Conservation (phyloP, 2,329 filamentous ascomycete species). For the Tolypocladium nubicola region DNA sequence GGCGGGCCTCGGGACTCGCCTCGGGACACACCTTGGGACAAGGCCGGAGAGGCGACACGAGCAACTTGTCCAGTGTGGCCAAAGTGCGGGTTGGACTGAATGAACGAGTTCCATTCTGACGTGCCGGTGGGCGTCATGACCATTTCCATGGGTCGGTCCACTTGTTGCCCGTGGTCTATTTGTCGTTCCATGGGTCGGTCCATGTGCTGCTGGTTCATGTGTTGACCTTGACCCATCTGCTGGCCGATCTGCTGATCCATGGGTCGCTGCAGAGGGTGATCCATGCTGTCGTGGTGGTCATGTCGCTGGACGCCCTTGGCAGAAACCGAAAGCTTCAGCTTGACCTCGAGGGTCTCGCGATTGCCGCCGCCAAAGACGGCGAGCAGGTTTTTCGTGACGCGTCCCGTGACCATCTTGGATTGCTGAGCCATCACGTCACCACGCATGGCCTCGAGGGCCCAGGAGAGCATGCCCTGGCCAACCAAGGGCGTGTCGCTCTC, state of each 20-base stretch:
- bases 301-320: slow-evolving; percentile 37
- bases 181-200: slow-evolving; percentile 5
- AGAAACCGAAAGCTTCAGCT: slow-evolving; percentile 73
- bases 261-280: slow-evolving; percentile 7
- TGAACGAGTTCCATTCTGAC: slow-evolving; percentile 67
- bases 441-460: slow-evolving; percentile 48
- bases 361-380: slow-evolving; percentile 75
- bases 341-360: slow-evolving; percentile 87
- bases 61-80: slow-evolving; percentile 22
- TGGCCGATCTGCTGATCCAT: slow-evolving; percentile 9
- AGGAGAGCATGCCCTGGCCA: slow-evolving; percentile 90
- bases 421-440: slow-evolving; percentile 37
- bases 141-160: slow-evolving; percentile 16
- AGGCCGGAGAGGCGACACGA: slow-evolving; percentile 24
- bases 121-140: slow-evolving; percentile 47
- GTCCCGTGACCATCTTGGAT: slow-evolving; percentile 73
- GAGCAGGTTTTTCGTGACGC: slow-evolving; percentile 77
- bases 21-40: slow-evolving; percentile 22
- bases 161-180: slow-evolving; percentile 5
- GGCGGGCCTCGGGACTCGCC: slow-evolving; percentile 17
- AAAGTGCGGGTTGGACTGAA: slow-evolving; percentile 57
- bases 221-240: slow-evolving; percentile 5
- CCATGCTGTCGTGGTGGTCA: slow-evolving; percentile 11
- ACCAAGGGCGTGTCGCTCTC: slow-evolving; percentile 89
- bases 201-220: slow-evolving; percentile 5